Evolutionary conservation across 2,329 filamentous ascomycete genomes (phyloP).

Genomic region (Berkeleyomyces basicola): DNA sequence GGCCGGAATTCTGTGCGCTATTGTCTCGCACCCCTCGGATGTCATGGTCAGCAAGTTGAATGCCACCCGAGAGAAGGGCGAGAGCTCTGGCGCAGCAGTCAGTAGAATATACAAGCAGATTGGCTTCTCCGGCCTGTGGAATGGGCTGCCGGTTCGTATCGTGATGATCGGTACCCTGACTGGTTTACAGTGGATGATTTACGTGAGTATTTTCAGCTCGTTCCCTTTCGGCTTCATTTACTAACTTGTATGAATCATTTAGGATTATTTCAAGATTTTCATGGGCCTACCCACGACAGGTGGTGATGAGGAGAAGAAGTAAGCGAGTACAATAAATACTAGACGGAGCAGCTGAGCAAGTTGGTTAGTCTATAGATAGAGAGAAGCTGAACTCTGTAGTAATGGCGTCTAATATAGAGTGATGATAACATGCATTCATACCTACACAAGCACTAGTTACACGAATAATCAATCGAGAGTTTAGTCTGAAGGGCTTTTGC

Average conservation of each 20-base stretch:
- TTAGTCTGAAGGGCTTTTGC: no score
- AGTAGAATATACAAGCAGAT: constrained; percentile 73
- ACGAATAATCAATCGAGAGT: no score
- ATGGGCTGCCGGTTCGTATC: constrained; percentile 68
- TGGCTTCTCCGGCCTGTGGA: constrained; percentile 80
- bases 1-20: constrained; percentile 74
- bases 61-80: constrained; percentile 56
- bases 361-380: no score
- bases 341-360: no score
- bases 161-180: constrained; percentile 78
- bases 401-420: no score
- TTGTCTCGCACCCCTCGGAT: constrained; percentile 65
- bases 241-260: constrained; percentile 14
- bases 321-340: background rate
- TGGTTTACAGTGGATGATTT: constrained; percentile 87
- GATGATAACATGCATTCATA: no score
- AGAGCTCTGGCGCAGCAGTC: constrained; percentile 62
- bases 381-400: background rate
- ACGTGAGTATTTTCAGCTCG: constrained; percentile 33
- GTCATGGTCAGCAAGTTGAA: constrained; percentile 93
- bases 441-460: no score
- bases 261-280: constrained; percentile 80
- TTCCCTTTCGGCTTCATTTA: background rate
- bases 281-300: constrained; percentile 78
- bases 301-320: constrained; percentile 37